These are phyloP conservation scores for Cercophora newfieldiana DNA, from an alignment of 495 filamentous ascomycete genomes.

Conservation along the genomic window DNA sequence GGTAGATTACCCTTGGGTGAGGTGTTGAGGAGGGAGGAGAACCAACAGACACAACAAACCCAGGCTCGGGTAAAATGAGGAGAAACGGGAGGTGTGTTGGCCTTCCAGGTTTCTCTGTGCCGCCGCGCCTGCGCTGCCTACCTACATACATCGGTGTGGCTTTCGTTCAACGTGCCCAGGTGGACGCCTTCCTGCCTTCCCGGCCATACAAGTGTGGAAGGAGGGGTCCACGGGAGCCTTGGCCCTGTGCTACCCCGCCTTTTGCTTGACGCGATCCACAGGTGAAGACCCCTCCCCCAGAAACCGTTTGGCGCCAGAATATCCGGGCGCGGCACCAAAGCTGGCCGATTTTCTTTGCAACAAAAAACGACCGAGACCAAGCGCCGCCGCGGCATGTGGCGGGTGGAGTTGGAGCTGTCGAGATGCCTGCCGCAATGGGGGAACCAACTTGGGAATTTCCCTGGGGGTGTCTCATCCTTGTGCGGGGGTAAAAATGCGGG, in stretches of 20 bases:
- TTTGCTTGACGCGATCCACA: constrained; percentile 9
- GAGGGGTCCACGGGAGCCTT: constrained; percentile 5
- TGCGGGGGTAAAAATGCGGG: background rate
- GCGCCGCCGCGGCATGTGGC: background rate
- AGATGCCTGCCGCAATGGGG: background rate
- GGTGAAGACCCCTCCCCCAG: constrained; percentile 2
- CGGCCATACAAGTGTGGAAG: constrained; percentile 3
- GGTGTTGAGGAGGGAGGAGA: background rate
- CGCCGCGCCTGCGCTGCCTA: constrained; percentile 8
- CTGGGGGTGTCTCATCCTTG: background rate
- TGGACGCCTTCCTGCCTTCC: background rate
- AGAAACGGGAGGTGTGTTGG: constrained; percentile 8
- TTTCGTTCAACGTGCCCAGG: background rate
- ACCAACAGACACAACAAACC: constrained; percentile 1
- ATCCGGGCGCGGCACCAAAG: constrained; percentile 9
- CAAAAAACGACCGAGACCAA: background rate
- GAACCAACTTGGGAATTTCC: background rate
- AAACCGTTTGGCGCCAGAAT: constrained; percentile 20
- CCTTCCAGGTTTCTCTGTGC: constrained; percentile 8
- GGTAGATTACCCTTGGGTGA: no score
- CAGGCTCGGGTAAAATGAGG: constrained; percentile 6
- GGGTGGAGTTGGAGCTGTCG: background rate
- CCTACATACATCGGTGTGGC: background rate
- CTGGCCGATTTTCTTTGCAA: constrained; percentile 2
- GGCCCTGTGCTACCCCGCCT: constrained; percentile 19